Evolutionary conservation across 352 stramenopile species (phyloP), one percentile per base, ranked within the genome.

Genomic region (Pythium aphanidermatum): DNA sequence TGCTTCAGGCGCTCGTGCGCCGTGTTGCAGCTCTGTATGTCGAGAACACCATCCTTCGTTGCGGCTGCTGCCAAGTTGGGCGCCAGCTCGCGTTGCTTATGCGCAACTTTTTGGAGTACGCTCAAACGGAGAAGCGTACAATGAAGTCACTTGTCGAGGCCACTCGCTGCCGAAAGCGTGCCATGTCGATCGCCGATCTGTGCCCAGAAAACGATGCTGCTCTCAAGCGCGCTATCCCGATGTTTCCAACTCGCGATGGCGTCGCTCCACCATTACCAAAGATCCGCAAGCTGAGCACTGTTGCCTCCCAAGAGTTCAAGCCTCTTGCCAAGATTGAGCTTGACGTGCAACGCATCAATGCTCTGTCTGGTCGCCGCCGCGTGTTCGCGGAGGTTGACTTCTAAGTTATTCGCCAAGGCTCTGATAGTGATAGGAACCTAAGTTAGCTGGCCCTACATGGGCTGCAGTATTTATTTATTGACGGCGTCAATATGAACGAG

Each of bases 331-430:
- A 21, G 28, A 60, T 82, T 9, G 57, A n/a, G n/a, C n/a, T n/a
- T n/a, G n/a, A n/a, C n/a, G n/a, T n/a, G n/a, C n/a, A n/a, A n/a
- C n/a, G n/a, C n/a, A n/a, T n/a, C n/a, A n/a, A n/a, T n/a, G 50
- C 70, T 3, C 58, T 86, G 40, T 51, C 76, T 16, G 73, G 69
- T 1, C 53, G 79, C 11, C 66, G 75, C 17, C 65, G 79, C 28
- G 79, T 91, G 25, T 91, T 88, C 44, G 76, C 79, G 6, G 76
- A 91, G 39, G 79, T 91, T 35, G 74, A 91, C 52, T 85, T 91
- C 19, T n/a, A n/a, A n/a, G n/a, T n/a, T n/a, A n/a, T n/a, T n/a
- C n/a, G n/a, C n/a, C n/a, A n/a, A n/a, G n/a, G n/a, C n/a, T n/a
- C n/a, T n/a, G n/a, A n/a, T n/a, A n/a, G n/a, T n/a, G n/a, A n/a